Base-by-base conservation (phyloP, 163 green algal genomes). In the Scenedesmus sp. region DNA sequence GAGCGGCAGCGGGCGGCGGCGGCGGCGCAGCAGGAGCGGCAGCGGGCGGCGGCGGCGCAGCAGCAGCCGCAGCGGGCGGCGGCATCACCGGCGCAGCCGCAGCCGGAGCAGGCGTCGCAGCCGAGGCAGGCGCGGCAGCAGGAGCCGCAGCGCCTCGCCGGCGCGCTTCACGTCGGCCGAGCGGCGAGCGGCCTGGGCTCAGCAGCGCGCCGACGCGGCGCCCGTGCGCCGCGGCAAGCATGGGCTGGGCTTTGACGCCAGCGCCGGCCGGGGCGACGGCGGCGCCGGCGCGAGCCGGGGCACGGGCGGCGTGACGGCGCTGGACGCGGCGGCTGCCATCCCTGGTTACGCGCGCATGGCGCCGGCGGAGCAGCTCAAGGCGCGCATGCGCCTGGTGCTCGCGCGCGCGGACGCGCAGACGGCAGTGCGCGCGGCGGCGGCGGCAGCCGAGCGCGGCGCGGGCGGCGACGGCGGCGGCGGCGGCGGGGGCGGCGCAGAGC, bases 281-380 rank as follows among this genome's bases (percentile, higher is more conserved):
- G 31, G 51, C 50, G 34, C n/a, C 54, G 47, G 39, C 69, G 47
- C 33, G 33, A 26, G 29, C 48, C 44, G 31, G 4, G 15, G 36
- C 22, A 22, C n/a, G 13, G 26, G 58, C 17, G 28, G 29, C 44
- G 69, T 77, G 45, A 15, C 31, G 3, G 44, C 44, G n/a, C 22
- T 77, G 2, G 36, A 67, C 57, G 69, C 69, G 20, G 53, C 69
- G 54, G 54, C 53, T 22, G n/a, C 44, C 9, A 77, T 77, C 36
- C 54, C 69, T 29, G 54, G 54, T 0, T 77, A 77, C 29, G 54
- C 29, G 1, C 31, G 17, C 7, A 67, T 77, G 69, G 47, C 69
- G 48, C 34, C 69, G n/a, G 33, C 69, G 29, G 69, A 77, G 54
- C 53, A 57, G 24, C 47, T 77, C 15, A 77, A 77, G 42, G 69